Evolutionary conservation across 306 rosid species (phyloP), one percentile per base, ranked within the genome.

Genomic region (Medicago lupulina): DNA sequence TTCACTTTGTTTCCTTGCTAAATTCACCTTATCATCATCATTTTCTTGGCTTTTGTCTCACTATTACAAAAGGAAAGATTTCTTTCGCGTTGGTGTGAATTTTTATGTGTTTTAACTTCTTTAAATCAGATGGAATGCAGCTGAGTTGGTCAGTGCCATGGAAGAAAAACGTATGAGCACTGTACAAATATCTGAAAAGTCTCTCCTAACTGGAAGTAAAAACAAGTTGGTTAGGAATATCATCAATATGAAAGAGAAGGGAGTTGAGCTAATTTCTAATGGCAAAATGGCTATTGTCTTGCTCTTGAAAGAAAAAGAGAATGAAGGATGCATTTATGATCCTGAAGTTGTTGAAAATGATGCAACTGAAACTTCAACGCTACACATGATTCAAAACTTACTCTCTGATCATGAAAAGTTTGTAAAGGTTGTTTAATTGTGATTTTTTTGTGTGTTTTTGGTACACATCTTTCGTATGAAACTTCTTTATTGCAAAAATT

Each of bases 211-310:
- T 73, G 83, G 81, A 80, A 86, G 87, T 65, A 67, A 79, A 71
- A 84, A 82, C 71, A 86, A 83, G 76, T 78, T 71, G 76, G 87
- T 71, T 73, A 81, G 67, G 31, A 79, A 82, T 77, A 53, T 69
- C 21, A 38, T 66, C 44, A 71, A 62, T 38, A 78, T 85, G 82
- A 88, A 80, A 40, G 81, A 87, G 77, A 88, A 80, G 84, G 98
- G 96, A 78, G 82, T 70, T 44, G 71, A 80, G 75, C 90, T 92
- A 81, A 70, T 83, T 65, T 90, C 90, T 46, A 74, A 87, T 66
- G 95, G 97, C 15, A 95, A 90, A 89, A 83, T 88, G 85, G 97
- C 98, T 67, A 31, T 87, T 18, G 89, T 88, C 76, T 73, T 95
- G 81, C 81, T 92, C 71, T 82, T 86, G 36, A 85, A 84, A 75